Percentiles rank a stretch among this genome's conserved stretches.
phyloP scores from a whole-genome alignment of 2,329 filamentous ascomycete genomes.

The Raffaelea deltoideospora region DNA sequence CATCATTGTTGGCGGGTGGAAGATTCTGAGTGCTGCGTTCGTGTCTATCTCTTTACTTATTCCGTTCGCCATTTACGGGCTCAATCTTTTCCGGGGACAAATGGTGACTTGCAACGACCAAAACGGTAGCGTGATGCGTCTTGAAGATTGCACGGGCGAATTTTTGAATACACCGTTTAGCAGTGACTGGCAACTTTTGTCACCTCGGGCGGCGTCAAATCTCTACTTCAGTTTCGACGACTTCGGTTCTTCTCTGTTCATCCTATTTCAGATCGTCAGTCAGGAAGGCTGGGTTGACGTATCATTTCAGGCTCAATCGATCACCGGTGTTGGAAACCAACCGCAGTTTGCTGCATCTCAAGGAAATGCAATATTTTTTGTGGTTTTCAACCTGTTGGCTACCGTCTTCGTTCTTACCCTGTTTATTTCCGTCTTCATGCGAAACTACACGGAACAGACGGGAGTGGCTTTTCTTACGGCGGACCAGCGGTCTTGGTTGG shows the following conservation, averaged over 20 bases:
- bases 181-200: constrained; percentile 60
- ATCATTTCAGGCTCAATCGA: constrained; percentile 69
- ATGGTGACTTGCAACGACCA: constrained; percentile 69
- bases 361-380: constrained; percentile 86
- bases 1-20: constrained; percentile 87
- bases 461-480: constrained; percentile 91
- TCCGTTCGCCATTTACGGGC: constrained; percentile 88
- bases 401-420: constrained; percentile 93
- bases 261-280: constrained; percentile 95
- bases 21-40: constrained; percentile 80
- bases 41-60: constrained; percentile 90
- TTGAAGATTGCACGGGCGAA: constrained; percentile 72
- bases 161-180: constrained; percentile 62
- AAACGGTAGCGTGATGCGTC: constrained; percentile 35
- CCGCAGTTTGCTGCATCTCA: constrained; percentile 54
- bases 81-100: constrained; percentile 82
- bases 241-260: constrained; percentile 86
- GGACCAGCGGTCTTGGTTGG: constrained; percentile 93
- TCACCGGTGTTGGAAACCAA: constrained; percentile 62
- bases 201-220: constrained; percentile 68
- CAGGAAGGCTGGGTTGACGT: constrained; percentile 97
- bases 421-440: constrained; percentile 99
- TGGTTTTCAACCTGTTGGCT: constrained; percentile 89
- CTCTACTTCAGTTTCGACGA: constrained; percentile 86
- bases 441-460: constrained; percentile 97